phyloP scores from a whole-genome alignment of 139 green algal species.

The Tetraselmis chui region DNA sequence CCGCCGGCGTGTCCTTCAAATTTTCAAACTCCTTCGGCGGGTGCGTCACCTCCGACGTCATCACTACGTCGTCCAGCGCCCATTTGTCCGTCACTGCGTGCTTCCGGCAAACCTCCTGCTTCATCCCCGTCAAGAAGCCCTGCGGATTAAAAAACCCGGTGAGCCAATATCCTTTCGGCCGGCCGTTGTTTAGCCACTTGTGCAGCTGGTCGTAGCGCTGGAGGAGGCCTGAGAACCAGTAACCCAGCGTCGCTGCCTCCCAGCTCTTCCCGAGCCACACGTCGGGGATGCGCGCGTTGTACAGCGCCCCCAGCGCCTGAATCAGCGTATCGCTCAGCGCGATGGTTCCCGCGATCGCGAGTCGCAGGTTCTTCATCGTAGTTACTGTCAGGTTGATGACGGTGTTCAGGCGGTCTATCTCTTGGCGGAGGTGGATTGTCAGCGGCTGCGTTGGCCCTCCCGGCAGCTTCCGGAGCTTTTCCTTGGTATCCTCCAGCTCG shows the following conservation, averaged over 20 bases:
- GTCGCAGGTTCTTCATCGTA: constrained; percentile 75
- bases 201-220: constrained; percentile 84
- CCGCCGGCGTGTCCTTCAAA: constrained; percentile 65
- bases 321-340: constrained; percentile 71
- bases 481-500: constrained; percentile 76
- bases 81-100: constrained; percentile 82
- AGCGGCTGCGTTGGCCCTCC: constrained; percentile 72
- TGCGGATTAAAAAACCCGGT: constrained; percentile 94
- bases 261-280: constrained; percentile 52
- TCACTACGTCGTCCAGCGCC: constrained; percentile 90
- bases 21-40: constrained; percentile 76
- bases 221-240: constrained; percentile 85
- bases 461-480: constrained; percentile 77
- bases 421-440: constrained; percentile 82
- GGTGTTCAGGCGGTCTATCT: constrained; percentile 83
- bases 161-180: constrained; percentile 87
- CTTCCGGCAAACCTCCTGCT: constrained; percentile 84
- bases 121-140: constrained; percentile 87
- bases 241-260: constrained; percentile 63
- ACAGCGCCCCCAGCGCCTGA: constrained; percentile 77
- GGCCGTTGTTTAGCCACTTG: constrained; percentile 81
- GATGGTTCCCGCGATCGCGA: constrained; percentile 85
- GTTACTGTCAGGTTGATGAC: constrained; percentile 45
- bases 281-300: constrained; percentile 72
- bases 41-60: constrained; percentile 79